Evolutionary conservation across 805 yeast species (phyloP), one percentile per base, ranked within the genome.

Genomic region (Starmera dryadoides): DNA sequence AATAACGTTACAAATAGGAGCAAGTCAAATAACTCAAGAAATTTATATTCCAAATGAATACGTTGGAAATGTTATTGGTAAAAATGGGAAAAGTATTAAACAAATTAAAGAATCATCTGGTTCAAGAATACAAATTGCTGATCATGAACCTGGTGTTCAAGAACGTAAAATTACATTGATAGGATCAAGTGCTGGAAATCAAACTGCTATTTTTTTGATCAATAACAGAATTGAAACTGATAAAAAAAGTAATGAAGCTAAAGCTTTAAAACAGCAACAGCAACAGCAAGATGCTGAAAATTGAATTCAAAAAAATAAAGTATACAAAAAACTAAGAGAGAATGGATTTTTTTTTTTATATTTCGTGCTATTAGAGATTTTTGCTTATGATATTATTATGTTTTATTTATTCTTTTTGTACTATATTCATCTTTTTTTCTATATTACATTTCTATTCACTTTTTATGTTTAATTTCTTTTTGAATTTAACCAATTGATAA

Each of bases 11-110:
- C 40, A 41, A 16, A 40, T 42, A 15, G 28, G 21, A 14, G 52
- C 56, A 34, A 58, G 49, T 20, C 59, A 74, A 50, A 68, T 73
- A 39, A 72, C 77, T 39, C 86, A 84, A 58, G 89, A 82, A 43
- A 68, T 86, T 4, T 80, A 64, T 47, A 86, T 87, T 33, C 88
- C 94, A 19, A 80, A 81, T 53, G 75, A 76, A 29, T 81, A 73
- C 58, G 88, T 87, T 30, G 96, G 96, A 1, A 75, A 85, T 30
- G 80, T 87, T 21, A 87, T 87, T 43, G 96, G 96, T 1, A 85
- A 79, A 59, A 86, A 87, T 25, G 96, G 96, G 16, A 77, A 82
- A 51, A 83, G 81, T 49, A 81, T 87, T 42, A 82, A 79, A 52
- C 86, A 83, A 45, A 79, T 87, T 36, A 73, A 91, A 45, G 80